Conservation (phyloP, 306 rosid genomes). For the Acacia confusa region DNA sequence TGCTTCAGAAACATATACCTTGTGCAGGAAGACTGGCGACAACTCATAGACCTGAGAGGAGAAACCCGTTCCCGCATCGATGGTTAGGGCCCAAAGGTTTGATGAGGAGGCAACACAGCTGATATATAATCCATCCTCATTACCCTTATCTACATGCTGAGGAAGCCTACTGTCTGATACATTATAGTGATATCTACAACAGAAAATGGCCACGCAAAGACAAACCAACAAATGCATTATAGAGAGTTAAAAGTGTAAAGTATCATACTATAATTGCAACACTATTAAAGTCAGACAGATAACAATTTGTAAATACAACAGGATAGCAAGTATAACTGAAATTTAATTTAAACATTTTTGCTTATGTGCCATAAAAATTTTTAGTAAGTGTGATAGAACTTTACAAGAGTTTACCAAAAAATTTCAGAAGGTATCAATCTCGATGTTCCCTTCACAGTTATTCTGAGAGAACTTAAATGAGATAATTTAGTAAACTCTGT, state of each 20-base stretch:
- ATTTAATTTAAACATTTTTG: not conserved
- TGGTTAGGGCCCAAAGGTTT: conserved; percentile 87
- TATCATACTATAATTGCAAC: not conserved
- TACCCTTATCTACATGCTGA: conserved; percentile 94
- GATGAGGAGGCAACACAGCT: conserved; percentile 81
- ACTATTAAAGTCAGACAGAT: not conserved
- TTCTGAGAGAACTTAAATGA: not conserved
- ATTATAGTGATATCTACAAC: conserved; percentile 84
- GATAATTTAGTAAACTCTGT: not conserved
- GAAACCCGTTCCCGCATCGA: conserved; percentile 96
- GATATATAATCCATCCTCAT: conserved; percentile 86
- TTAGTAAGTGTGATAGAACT: not conserved
- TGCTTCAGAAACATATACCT: conserved; percentile 45
- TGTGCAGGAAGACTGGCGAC: conserved; percentile 78
- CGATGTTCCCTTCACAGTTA: not conserved
- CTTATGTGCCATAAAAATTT: not conserved
- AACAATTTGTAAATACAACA: not conserved
- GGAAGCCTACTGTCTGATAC: conserved; percentile 82
- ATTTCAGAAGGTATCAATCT: not conserved
- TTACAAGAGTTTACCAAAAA: conserved; percentile 7
- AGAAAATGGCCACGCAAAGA: conserved; percentile 31
- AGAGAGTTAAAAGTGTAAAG: conserved; percentile 6
- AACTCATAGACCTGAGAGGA: conserved; percentile 86
- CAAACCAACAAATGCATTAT: conserved; percentile 24
- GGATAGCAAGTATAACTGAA: not conserved